A percentile compares a stretch with the other conserved stretches of the same genome.
These are phyloP conservation scores for Trichoderma koningii DNA, from an alignment of 2,329 filamentous ascomycete genomes.

Conservation along the genomic window DNA sequence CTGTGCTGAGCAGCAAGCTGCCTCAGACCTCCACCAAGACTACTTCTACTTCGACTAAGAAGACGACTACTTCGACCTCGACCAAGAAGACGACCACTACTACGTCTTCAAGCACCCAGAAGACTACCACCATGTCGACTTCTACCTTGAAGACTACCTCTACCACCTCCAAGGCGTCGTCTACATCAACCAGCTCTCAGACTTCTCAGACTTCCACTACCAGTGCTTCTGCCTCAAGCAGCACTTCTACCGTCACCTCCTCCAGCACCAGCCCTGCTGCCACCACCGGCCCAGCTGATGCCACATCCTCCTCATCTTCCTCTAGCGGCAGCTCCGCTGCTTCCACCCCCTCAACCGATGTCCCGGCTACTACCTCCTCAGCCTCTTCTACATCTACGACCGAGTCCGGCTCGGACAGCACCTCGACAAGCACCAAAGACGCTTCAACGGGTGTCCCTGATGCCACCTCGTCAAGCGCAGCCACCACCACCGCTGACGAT, in stretches of 20 bases:
- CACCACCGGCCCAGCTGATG: neutral
- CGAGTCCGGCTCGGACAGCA: neutral
- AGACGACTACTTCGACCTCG: conserved; percentile 1
- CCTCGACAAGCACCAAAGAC: neutral
- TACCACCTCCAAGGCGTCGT: neutral
- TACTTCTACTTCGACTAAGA: neutral
- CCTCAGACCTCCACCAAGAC: neutral
- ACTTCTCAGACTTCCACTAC: neutral
- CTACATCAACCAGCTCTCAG: neutral
- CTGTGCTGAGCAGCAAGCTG: conserved; percentile 10
- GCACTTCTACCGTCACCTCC: neutral
- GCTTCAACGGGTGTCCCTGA: neutral
- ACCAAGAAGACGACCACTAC: neutral
- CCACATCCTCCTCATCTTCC: neutral
- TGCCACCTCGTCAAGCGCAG: neutral
- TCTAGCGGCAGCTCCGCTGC: neutral
- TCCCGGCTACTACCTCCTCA: neutral
- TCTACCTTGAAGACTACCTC: neutral
- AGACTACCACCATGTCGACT: neutral
- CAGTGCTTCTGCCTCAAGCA: neutral
- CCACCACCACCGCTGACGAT: neutral
- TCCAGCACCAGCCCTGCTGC: neutral
- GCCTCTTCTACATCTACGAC: neutral
- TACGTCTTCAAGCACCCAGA: neutral
- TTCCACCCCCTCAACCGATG: neutral